Percentiles rank a stretch among this genome's conserved stretches.
Evolutionary conservation across 345 rosid genomes (phyloP).

Genomic region (Eucalyptus urophylla): DNA sequence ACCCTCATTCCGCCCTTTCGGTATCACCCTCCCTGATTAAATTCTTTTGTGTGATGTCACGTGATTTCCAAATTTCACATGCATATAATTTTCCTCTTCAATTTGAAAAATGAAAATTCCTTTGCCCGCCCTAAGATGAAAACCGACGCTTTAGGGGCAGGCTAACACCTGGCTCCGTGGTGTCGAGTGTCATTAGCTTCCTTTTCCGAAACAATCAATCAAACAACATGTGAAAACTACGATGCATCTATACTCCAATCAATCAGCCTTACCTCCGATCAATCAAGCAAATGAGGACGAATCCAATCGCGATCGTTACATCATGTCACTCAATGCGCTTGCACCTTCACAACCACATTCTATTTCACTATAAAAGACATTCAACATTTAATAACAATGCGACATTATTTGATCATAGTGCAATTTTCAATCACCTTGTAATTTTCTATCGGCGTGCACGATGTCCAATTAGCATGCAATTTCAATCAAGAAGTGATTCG

Average conservation of each 20-base stretch:
- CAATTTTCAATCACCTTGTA: not conserved
- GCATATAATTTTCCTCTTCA: not conserved
- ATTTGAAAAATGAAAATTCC: not conserved
- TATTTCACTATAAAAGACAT: not conserved
- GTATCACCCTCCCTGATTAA: not conserved
- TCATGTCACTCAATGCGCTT: not conserved
- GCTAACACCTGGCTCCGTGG: not conserved
- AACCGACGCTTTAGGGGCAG: not conserved
- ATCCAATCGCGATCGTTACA: not conserved
- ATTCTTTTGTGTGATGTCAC: not conserved
- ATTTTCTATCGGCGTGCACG: too few species aligned
- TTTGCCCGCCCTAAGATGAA: not conserved
- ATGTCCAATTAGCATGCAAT: not conserved
- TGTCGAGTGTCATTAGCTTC: not conserved
- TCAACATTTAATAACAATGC: not conserved
- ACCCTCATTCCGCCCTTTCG: not conserved
- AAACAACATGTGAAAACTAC: not conserved
- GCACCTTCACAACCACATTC: not conserved
- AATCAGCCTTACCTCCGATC: not conserved
- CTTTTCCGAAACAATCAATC: not conserved
- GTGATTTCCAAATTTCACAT: not conserved
- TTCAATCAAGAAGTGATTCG: not conserved
- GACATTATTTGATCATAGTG: not conserved
- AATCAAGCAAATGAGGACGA: not conserved
- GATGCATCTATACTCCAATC: not conserved